Conservation (phyloP, 129 eudicot species). For the Artemisia argyi region DNA sequence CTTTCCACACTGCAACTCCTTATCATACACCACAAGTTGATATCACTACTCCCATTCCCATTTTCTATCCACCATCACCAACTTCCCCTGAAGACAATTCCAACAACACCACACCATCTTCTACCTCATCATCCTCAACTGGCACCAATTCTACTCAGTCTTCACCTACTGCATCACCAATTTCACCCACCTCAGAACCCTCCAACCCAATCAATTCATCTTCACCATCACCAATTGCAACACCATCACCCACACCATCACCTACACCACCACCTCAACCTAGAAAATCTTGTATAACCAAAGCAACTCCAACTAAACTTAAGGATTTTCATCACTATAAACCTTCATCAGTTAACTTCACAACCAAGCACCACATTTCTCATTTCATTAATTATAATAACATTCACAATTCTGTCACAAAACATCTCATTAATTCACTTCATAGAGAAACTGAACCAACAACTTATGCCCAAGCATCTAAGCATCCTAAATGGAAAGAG, state of each 20-base stretch:
- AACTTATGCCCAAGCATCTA: neutral
- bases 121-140: too few species aligned
- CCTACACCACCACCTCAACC: neutral
- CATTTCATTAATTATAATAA: too few species aligned
- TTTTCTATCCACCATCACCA: neutral
- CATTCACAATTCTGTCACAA: neutral
- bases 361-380: neutral
- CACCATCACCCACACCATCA: neutral
- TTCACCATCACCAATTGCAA: neutral
- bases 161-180: too few species aligned
- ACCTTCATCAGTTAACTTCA: neutral
- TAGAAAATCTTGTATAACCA: neutral
- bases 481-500: neutral
- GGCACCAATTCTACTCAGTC: too few species aligned
- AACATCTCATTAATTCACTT: neutral
- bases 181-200: neutral
- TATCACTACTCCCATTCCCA: neutral
- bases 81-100: neutral
- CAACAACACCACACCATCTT: neutral
- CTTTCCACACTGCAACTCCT: neutral
- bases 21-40: neutral
- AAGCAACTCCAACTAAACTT: neutral
- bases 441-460: neutral
- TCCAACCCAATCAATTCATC: neutral
- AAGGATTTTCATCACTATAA: neutral